Percentiles rank a stretch among this genome's conserved stretches.
These are phyloP conservation scores for Glaciozyma antarctica DNA, from an alignment of 768 basidiomycete genomes.

Conservation along the genomic window DNA sequence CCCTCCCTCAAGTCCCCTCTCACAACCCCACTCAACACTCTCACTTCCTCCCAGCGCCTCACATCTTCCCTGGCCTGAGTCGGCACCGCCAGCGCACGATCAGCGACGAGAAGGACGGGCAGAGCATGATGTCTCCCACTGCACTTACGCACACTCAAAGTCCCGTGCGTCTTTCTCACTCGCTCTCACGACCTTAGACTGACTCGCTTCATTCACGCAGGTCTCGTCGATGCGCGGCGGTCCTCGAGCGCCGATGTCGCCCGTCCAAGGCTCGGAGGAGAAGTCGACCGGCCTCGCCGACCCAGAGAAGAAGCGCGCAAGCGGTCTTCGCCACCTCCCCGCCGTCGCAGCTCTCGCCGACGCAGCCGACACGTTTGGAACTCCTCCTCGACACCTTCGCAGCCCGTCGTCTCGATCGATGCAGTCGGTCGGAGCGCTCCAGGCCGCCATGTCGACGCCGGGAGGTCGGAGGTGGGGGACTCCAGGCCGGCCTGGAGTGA, in stretches of 20 bases:
- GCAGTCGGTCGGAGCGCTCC: neutral
- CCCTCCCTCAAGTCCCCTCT: neutral
- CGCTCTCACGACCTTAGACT: neutral
- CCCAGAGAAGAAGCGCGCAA: slow-evolving; percentile 3
- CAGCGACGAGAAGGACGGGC: slow-evolving; percentile 19
- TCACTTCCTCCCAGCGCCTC: slow-evolving; percentile 18
- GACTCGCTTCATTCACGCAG: neutral
- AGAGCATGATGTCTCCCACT: slow-evolving; percentile 18
- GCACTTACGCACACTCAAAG: slow-evolving; percentile 26
- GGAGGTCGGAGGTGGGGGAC: neutral
- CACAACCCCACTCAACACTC: neutral
- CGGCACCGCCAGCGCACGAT: slow-evolving; percentile 11
- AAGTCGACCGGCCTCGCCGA: neutral
- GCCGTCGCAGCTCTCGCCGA: slow-evolving; percentile 30
- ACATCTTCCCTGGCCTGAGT: slow-evolving; percentile 6
- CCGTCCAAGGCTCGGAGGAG: slow-evolving; percentile 10
- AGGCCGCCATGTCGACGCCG: neutral
- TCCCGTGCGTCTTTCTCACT: slow-evolving; percentile 14
- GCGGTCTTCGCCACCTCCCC: slow-evolving; percentile 9
- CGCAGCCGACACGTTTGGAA: slow-evolving; percentile 3
- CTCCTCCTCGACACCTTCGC: slow-evolving; percentile 1
- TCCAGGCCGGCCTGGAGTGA: neutral
- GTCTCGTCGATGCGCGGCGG: slow-evolving; percentile 29
- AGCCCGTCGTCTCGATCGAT: neutral
- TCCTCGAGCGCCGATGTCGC: slow-evolving; percentile 25